Percentiles rank a stretch among this genome's conserved stretches.
These are phyloP conservation scores for Trifolium repens DNA, from an alignment of 306 rosid genomes.

Conservation along the genomic window DNA sequence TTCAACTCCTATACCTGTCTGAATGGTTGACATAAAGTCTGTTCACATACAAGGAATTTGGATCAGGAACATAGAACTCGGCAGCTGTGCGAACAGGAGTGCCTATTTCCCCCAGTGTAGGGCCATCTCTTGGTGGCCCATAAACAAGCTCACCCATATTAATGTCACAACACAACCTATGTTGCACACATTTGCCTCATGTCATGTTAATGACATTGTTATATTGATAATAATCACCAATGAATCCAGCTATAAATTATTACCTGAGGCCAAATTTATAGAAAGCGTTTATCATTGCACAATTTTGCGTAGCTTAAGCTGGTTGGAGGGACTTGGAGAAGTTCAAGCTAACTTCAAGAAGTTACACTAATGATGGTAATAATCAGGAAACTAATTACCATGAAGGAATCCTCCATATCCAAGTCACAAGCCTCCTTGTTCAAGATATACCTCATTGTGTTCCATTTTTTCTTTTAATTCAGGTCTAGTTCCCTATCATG, in stretches of 20 bases:
- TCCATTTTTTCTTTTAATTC: neutral
- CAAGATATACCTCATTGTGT: conserved; percentile 1
- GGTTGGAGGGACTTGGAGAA: neutral
- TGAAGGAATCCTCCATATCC: conserved; percentile 1
- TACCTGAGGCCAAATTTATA: too few species aligned
- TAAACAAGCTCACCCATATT: conserved; percentile 62
- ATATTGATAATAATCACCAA: conserved; percentile 62
- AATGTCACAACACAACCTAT: conserved; percentile 51
- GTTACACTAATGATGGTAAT: neutral
- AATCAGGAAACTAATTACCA: neutral
- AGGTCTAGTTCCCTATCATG: too few species aligned
- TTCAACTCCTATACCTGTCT: conserved; percentile 55
- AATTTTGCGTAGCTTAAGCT: neutral
- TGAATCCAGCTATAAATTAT: too few species aligned
- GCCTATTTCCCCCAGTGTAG: conserved; percentile 93
- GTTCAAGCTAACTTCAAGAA: neutral
- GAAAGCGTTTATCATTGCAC: too few species aligned
- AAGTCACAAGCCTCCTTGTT: neutral
- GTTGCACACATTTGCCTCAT: neutral
- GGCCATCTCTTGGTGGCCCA: conserved; percentile 82
- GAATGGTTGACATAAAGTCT: conserved; percentile 75
- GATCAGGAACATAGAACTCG: conserved; percentile 81
- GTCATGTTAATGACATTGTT: conserved; percentile 50
- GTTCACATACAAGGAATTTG: conserved; percentile 70
- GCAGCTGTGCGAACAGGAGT: conserved; percentile 86